Evolutionary conservation across 768 basidiomycete genomes (phyloP), one percentile per base, ranked within the genome.

Genomic region (Cyclocybe cylindracea): DNA sequence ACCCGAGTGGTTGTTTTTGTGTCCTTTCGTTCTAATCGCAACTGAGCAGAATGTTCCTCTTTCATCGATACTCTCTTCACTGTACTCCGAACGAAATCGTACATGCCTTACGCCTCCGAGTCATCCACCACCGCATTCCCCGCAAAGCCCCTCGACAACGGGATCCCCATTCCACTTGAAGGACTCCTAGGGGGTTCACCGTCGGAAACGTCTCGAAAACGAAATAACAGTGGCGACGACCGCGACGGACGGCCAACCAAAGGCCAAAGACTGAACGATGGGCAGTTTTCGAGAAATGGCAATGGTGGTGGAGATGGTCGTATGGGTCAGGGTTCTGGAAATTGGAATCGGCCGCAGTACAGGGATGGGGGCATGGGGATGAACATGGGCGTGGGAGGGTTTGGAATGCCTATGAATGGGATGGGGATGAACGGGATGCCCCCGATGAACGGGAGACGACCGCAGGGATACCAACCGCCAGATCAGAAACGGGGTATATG

Each of bases 61-160:
- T 98, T 98, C 71, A 86, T 96, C 55, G 85, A 92, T 63, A 86
- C 85, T 11, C 80, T 97, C 59, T 94, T 97, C 71, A 84, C 83
- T 43, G 86, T 89, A 36, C 82, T 97, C 40, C 79, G 90, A 60
- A 87, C 89, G 49, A 90, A 91, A 73, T 91, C 91, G 3, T 94
- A 90, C 67, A 72, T 94, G 44, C 90, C 91, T 3, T 91, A 93
- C 61, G 71, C 76, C 43, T 64, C 74, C 10, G 61, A 65, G 31
- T 61, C 74, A 0, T 71, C 78, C 38, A 71, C 78, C 16, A 66
- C 80, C 10, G 69, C 69, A 67, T 48, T 68, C 68, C 9, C 69
- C 67, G 10, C 76, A 24, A 76, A 74, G 61, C 61, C 72, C 16
- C 53, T 72, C 11, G 86, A 88, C 65, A 75, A 71, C 31, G 91